phyloP scores from a whole-genome alignment of 2,329 filamentous ascomycete genomes.

The Clarireedia monteithiana region DNA sequence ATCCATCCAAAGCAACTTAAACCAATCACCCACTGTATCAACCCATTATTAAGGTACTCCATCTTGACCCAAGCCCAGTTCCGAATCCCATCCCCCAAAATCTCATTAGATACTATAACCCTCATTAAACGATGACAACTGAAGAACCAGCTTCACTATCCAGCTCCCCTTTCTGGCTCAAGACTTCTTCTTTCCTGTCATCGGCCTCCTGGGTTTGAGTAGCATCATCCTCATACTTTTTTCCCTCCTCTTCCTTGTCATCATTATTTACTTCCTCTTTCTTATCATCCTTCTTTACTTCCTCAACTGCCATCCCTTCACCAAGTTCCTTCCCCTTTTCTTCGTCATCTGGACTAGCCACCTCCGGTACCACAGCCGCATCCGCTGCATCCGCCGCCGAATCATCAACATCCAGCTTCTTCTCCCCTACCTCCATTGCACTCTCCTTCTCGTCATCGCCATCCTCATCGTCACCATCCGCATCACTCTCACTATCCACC shows the following conservation, averaged over 20 bases:
- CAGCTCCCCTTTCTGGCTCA: not conserved
- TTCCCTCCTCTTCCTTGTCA: not conserved
- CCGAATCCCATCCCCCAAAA: not conserved
- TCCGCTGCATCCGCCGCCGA: conserved; percentile 9
- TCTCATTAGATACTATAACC: not conserved
- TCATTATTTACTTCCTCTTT: not conserved
- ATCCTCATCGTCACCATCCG: conserved; percentile 24
- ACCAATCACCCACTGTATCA: no score
- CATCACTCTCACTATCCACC: conserved; percentile 36
- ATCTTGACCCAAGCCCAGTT: not conserved
- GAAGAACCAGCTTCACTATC: conserved; percentile 5
- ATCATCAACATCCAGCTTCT: conserved; percentile 10
- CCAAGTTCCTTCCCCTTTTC: not conserved
- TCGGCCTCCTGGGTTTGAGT: not conserved
- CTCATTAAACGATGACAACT: not conserved
- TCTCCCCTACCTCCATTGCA: conserved; percentile 8
- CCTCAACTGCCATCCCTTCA: not conserved
- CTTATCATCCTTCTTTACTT: not conserved
- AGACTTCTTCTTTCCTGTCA: not conserved
- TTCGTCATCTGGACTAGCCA: conserved; percentile 1
- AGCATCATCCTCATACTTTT: not conserved
- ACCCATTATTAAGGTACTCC: no score
- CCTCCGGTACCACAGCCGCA: not conserved
- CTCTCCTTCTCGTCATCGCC: conserved; percentile 4
- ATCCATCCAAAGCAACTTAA: no score